These are phyloP conservation scores for Coemansia sp. DNA, from an alignment of 371 early-diverging fungal species.

Conservation along the genomic window DNA sequence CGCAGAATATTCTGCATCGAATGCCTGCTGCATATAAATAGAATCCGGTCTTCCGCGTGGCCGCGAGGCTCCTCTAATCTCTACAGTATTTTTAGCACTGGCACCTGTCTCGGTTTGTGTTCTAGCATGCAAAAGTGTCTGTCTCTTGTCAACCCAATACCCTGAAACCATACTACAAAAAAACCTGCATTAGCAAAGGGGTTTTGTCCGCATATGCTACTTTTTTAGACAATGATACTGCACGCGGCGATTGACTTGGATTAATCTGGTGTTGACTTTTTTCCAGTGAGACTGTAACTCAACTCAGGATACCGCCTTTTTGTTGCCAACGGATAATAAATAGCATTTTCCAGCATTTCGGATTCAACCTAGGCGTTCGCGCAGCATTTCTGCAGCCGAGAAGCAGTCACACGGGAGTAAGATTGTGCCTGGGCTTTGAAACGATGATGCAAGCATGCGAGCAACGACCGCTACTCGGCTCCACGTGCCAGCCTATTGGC, in stretches of 20 bases:
- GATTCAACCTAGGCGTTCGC: not conserved
- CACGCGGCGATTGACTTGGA: not conserved
- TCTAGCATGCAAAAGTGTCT: not conserved
- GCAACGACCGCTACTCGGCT: not conserved
- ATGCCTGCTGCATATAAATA: not conserved
- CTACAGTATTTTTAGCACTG: not conserved
- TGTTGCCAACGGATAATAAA: not conserved
- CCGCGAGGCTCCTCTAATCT: not conserved
- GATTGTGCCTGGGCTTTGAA: not conserved
- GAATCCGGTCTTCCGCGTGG: not conserved
- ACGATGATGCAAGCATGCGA: not conserved
- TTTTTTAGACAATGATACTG: not conserved
- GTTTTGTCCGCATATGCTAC: not conserved
- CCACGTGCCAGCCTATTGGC: not conserved
- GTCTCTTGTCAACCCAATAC: not conserved
- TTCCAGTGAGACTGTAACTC: not conserved
- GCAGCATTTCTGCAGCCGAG: not conserved
- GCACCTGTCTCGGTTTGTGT: not conserved
- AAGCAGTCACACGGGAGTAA: not conserved
- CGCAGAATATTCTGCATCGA: not conserved
- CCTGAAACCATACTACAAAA: not conserved
- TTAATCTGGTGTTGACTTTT: not conserved
- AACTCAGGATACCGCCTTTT: not conserved
- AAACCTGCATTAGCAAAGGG: not conserved
- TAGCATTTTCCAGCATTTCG: not conserved